Percentiles rank a stretch among this genome's conserved stretches.
These are phyloP conservation scores for Eucalyptus polyanthemos DNA, from an alignment of 345 rosid species.

Conservation along the genomic window DNA sequence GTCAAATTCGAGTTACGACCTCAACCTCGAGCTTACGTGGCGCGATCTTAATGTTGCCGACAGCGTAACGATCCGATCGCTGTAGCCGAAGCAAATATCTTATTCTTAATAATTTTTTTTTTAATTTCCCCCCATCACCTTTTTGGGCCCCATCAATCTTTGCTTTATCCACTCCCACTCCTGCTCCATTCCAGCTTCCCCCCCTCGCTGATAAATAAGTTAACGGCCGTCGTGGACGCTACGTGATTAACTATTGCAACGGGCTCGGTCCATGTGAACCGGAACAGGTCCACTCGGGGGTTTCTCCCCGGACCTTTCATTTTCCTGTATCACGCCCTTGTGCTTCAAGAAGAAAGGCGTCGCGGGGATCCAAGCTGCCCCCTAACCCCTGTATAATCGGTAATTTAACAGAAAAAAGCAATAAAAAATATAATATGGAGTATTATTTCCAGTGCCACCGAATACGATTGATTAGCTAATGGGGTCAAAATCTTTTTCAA, in stretches of 20 bases:
- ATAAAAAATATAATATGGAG: no score
- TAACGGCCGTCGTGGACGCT: no score
- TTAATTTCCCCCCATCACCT: accelerated
- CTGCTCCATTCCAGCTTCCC: not conserved
- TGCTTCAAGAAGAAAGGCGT: no score
- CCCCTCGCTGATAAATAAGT: not conserved
- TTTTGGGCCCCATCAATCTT: not conserved
- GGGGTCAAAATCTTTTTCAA: no score
- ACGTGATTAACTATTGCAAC: not conserved
- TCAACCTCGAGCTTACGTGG: not conserved
- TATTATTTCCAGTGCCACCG: no score
- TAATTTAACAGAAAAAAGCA: no score
- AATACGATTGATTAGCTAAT: no score
- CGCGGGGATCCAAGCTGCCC: accelerated
- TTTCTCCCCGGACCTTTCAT: accelerated
- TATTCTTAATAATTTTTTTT: accelerated
- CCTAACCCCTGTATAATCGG: no score
- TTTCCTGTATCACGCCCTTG: accelerated
- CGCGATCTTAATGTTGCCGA: not conserved
- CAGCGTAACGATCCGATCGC: not conserved
- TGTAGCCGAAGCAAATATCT: not conserved
- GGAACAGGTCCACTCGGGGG: not conserved
- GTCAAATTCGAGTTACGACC: no score
- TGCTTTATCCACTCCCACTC: not conserved
- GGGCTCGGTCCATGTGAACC: not conserved